A percentile compares a stretch with the other conserved stretches of the same genome.
These are phyloP conservation scores for Anaeromyces robustus DNA, from an alignment of 192 early-diverging fungal species.

Conservation along the genomic window DNA sequence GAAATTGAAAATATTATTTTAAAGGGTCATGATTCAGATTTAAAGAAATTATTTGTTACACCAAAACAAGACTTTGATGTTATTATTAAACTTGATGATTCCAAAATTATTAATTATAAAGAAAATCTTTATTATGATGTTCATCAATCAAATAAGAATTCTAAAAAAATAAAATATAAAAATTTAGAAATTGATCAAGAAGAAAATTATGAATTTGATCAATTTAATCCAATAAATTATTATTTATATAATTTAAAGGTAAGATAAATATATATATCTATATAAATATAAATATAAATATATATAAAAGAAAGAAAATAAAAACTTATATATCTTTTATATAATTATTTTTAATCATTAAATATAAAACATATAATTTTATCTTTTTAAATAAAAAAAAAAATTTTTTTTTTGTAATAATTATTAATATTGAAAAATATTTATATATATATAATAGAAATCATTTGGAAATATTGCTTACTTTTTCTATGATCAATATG, in stretches of 20 bases:
- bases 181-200: conserved; percentile 39
- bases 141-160: background rate
- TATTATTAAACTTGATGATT: conserved; percentile 47
- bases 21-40: conserved; percentile 15
- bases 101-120: conserved; percentile 40
- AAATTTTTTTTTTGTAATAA: no score
- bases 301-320: no score
- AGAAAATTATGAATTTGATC: conserved; percentile 23
- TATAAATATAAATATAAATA: no score
- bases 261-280: no score
- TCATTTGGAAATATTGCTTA: conserved; percentile 43
- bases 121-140: conserved; percentile 21
- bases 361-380: no score
- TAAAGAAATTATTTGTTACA: conserved; percentile 58
- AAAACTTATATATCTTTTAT: no score
- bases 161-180: conserved; percentile 45
- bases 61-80: conserved; percentile 65
- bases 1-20: conserved; percentile 24
- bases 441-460: background rate
- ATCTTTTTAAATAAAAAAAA: background rate
- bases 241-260: conserved; percentile 52
- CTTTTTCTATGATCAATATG: conserved; percentile 61
- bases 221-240: conserved; percentile 55
- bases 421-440: background rate
- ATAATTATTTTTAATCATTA: no score